Evolutionary conservation across 305 asterid species (phyloP), one percentile per base, ranked within the genome.

Genomic region (Fraxinus greggii): DNA sequence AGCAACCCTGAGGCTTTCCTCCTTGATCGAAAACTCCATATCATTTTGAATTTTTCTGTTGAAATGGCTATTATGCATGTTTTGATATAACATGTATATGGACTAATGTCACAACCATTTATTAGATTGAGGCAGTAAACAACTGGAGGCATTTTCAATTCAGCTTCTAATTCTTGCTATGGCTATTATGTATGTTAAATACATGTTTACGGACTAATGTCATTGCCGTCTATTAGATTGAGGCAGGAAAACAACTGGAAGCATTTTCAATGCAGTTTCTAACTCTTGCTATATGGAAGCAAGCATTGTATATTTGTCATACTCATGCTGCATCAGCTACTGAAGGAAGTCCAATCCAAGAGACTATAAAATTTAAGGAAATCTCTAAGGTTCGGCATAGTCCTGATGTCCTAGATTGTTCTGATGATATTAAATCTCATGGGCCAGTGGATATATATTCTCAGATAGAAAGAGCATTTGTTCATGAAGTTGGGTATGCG

Each of bases 281-380:
- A 72, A 89, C 86, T 90, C 98, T 95, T 87, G 98, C 98, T 82
- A 89, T 91, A 84, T 92, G 98, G 98, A 95, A 95, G 91, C 94
- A 95, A 88, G 97, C 96, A 40, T 79, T 95, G 84, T 86, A 90
- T 81, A 90, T 95, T 42, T 93, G 97, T 85, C 97, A 90, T 81
- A 86, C 96, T 40, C 92, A 90, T 84, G 93, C 96, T 28, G 93
- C 95, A 61, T 90, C 93, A 65, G 90, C 95, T 70, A 78, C 83
- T 79, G 93, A 91, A 85, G 91, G 91, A 79, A 84, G 86, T 85
- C 89, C 90, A 8, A 79, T 80, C 85, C 88, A 81, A 79, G 90
- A 88, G 75, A 81, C 87, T 31, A 59, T 83, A 69, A 86, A 81
- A 85, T 78, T 78, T 78, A 83, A 82, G 77, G 87, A 92, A 80